Evolutionary conservation across 169 alveolate species (phyloP).

Genomic region (Plasmodium gallinaceum): DNA sequence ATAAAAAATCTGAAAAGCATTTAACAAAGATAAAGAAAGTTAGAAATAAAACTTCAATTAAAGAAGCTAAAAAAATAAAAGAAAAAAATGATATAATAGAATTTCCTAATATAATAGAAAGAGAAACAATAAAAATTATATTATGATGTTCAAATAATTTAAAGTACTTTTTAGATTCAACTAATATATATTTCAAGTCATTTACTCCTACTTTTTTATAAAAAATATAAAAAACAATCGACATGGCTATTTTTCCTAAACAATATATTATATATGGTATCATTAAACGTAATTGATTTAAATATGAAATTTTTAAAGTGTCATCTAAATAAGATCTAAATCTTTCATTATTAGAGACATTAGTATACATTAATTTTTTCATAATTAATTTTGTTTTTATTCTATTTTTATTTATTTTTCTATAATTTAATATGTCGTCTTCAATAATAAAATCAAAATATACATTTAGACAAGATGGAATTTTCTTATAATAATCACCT

Average conservation of each 20-base stretch:
- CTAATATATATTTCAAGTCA: conserved; percentile 25
- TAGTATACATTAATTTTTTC: conserved; percentile 60
- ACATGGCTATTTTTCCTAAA: conserved; percentile 52
- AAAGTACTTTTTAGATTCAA: conserved; percentile 22
- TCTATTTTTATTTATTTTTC: conserved; percentile 41
- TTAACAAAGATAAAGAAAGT: conserved; percentile 41
- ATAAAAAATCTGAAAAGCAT: conserved; percentile 50
- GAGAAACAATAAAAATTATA: conserved; percentile 41
- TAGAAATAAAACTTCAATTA: conserved; percentile 36
- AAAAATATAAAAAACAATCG: conserved; percentile 53
- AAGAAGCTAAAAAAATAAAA: conserved; percentile 30
- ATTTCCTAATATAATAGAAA: conserved; percentile 53
- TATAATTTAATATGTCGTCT: neutral
- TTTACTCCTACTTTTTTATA: conserved; percentile 21
- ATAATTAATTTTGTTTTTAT: conserved; percentile 32
- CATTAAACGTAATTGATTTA: conserved; percentile 57
- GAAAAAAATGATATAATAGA: conserved; percentile 50
- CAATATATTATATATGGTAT: conserved; percentile 65
- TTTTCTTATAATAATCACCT: neutral
- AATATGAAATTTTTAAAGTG: conserved; percentile 39
- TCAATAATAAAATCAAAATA: conserved; percentile 34
- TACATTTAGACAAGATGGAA: neutral
- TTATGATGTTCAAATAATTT: conserved; percentile 44
- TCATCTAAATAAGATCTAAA: conserved; percentile 48
- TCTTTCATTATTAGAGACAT: conserved; percentile 54